Conservation (phyloP, 345 rosid species). For the Kernera saxatilis region DNA sequence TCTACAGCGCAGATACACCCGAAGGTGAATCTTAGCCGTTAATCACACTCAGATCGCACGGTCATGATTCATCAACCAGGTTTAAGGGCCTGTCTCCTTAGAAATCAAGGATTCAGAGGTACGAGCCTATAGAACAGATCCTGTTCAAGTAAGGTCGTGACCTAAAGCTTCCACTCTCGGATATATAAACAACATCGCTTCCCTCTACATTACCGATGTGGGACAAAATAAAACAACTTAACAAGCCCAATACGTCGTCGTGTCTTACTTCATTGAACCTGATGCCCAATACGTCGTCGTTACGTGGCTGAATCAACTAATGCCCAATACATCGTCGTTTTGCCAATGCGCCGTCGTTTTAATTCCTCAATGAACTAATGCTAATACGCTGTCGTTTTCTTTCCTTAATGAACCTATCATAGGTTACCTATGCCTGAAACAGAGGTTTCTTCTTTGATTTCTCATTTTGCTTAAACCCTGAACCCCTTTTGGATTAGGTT, state of each 20-base stretch:
- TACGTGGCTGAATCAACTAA: neutral
- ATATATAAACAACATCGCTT: neutral
- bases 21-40: neutral
- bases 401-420: too few species aligned
- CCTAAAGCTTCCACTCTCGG: fast-evolving
- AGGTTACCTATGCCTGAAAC: too few species aligned
- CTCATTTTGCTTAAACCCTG: too few species aligned
- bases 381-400: too few species aligned
- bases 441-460: too few species aligned
- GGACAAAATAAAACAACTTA: neutral
- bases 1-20: neutral
- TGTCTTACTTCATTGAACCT: neutral
- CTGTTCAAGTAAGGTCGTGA: constrained; percentile 17
- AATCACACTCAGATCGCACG: constrained; percentile 14
- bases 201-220: neutral
- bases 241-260: neutral
- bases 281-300: neutral
- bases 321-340: too few species aligned
- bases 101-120: constrained; percentile 5
- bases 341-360: too few species aligned
- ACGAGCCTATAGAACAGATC: constrained; percentile 4
- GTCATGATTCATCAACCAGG: constrained; percentile 3
- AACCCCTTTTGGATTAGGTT: constrained; percentile 14
- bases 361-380: too few species aligned
- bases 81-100: neutral